Base-by-base conservation (phyloP, 495 filamentous ascomycete species). In the Durotheca rogersii region DNA sequence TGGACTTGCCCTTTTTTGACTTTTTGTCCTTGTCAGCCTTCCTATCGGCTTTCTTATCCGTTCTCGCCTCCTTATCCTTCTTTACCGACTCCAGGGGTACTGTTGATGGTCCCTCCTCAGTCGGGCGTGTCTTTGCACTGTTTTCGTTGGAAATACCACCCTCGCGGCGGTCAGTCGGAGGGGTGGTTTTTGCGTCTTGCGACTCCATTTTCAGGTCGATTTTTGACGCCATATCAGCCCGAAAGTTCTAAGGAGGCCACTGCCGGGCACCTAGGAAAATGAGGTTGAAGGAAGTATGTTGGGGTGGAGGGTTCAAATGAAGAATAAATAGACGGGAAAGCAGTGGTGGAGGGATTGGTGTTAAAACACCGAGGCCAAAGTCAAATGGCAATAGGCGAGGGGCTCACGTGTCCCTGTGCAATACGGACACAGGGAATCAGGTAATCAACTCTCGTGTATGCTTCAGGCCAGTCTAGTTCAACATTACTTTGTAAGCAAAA, bases 21-120 rank as follows among this genome's bases (percentile, higher is more conserved):
- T 72, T 72, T 12, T 61, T 44, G 20, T 65, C 58, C 41, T 72
- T 74, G 21, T 56, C 69, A 29, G 45, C 41, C 46, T 70, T 70
- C 38, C 68, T 68, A 40, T 43, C 38, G 11, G 60, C 40, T 40
- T 72, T 70, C 51, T 71, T 69, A 3, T 68, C 70, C 18, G 53
- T 58, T 4, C 68, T 66, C 0, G 50, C 7, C 17, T 43, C 41
- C 7, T 65, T 56, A 7, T 35, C 9, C 36, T 69, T 70, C 34
- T 55, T 42, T 11, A 63, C 58, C 0, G 53, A 47, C 6, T 67
- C 60, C 0, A 52, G 33, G 7, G 39, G 18, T 35, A 36, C 16
- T 7, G 57, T 17, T 4, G 38, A 14, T 10, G 27, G 37, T 9
- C 7, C 32, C 33, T 39, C 47, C 46, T 72, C 70, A 20, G 34